Percentiles rank a stretch among this genome's conserved stretches.
phyloP scores from a whole-genome alignment of 345 rosid genomes.

The Gossypium turneri region DNA sequence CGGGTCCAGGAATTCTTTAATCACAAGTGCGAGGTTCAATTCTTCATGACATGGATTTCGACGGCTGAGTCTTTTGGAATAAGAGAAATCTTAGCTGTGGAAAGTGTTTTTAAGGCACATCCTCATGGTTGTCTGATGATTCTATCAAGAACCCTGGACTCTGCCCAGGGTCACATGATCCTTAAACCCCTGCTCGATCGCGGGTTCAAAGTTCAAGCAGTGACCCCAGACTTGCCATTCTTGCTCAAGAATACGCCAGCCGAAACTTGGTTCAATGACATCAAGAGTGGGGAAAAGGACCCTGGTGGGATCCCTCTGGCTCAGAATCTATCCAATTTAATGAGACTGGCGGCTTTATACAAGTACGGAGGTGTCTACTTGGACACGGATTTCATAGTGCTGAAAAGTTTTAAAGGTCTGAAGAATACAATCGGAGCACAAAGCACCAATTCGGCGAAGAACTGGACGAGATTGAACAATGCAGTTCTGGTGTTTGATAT shows the following conservation, averaged over 20 bases:
- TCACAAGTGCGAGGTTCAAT: slow-evolving; percentile 43
- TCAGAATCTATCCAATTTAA: slow-evolving; percentile 73
- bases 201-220: slow-evolving; percentile 44
- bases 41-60: slow-evolving; percentile 91
- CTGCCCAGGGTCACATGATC: slow-evolving; percentile 41
- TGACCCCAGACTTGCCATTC: slow-evolving; percentile 53
- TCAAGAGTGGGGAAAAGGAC: slow-evolving; percentile 57
- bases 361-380: slow-evolving; percentile 75
- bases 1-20: slow-evolving; percentile 47
- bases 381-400: slow-evolving; percentile 70
- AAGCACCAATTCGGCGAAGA: slow-evolving; percentile 40
- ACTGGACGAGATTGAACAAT: slow-evolving; percentile 74
- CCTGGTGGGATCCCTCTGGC: slow-evolving; percentile 73
- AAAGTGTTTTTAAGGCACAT: slow-evolving; percentile 58
- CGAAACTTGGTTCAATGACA: slow-evolving; percentile 53
- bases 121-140: slow-evolving; percentile 65
- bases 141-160: slow-evolving; percentile 61
- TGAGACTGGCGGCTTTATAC: slow-evolving; percentile 63
- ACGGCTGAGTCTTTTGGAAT: slow-evolving; percentile 43
- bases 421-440: slow-evolving; percentile 79
- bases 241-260: slow-evolving; percentile 66
- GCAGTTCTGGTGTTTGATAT: slow-evolving; percentile 69
- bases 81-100: slow-evolving; percentile 51
- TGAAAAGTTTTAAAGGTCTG: slow-evolving; percentile 45
- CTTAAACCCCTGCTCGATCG: slow-evolving; percentile 52